Conservation (phyloP, 2,329 filamentous ascomycete species). For the Fusarium luffae region DNA sequence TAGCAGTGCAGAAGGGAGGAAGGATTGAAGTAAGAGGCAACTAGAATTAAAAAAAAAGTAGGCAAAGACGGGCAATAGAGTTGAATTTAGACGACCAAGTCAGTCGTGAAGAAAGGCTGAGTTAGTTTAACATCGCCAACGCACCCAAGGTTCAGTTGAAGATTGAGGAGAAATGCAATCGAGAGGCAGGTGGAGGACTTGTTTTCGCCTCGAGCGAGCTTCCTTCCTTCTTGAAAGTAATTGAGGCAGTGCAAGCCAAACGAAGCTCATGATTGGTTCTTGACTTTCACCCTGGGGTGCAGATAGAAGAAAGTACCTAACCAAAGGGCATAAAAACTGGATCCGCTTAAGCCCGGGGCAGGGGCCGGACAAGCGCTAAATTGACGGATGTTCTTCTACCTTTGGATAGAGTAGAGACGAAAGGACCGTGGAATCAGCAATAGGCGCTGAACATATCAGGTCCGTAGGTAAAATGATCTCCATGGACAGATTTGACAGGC, state of each 20-base stretch:
- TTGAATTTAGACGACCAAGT: background rate
- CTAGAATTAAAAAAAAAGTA: constrained; percentile 10
- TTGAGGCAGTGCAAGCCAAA: constrained; percentile 40
- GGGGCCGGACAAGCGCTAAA: constrained; percentile 21
- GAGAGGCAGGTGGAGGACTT: constrained; percentile 4
- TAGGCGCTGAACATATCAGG: background rate
- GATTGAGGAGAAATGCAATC: constrained; percentile 24
- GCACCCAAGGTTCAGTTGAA: constrained; percentile 18
- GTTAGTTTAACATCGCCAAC: constrained; percentile 15
- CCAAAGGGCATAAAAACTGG: constrained; percentile 7
- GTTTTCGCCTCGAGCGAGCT: constrained; percentile 23
- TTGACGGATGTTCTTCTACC: constrained; percentile 23
- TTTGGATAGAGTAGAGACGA: constrained; percentile 5
- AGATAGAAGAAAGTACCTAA: constrained; percentile 1
- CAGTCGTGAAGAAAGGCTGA: background rate
- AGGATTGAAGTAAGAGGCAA: constrained; percentile 9
- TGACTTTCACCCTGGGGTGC: constrained; percentile 5
- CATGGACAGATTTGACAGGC: background rate
- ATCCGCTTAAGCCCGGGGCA: constrained; percentile 16
- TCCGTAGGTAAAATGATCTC: background rate
- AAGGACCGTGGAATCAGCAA: background rate
- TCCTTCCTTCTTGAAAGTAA: constrained; percentile 15
- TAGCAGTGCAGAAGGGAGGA: background rate
- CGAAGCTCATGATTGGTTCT: constrained; percentile 24
- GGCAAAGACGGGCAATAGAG: constrained; percentile 15